Evolutionary conservation across 345 rosid genomes (phyloP), one percentile per base, ranked within the genome.

Genomic region (Ceriops decandra): DNA sequence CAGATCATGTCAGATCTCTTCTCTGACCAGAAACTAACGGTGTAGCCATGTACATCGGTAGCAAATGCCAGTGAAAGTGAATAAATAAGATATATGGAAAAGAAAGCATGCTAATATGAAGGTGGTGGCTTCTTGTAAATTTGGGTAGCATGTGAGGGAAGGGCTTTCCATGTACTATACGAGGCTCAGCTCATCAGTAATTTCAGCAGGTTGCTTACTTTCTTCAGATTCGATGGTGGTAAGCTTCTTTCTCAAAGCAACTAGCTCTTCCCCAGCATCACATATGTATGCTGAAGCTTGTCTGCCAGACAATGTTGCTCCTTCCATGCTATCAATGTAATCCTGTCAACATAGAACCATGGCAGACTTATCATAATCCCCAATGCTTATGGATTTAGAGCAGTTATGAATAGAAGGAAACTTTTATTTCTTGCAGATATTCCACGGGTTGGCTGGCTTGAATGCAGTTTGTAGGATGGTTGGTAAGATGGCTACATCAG

Each of bases 261-360:
- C 80, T 47, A 95, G 76, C 65, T 86, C 97, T 77, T 91, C 91
- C 60, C 99, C 96, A 0, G 93, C 91, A 38, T 83, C 75, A 69
- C 99, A 91, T 49, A 95, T 77, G 67, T 84, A 95, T 28, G 99
- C 88, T 4, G 99, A 86, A 62, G 96, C 88, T 76, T 91, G 97
- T 72, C 99, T 88, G 11, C 99, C 99, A 0, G 99, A 91, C 68
- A 95, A 63, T 2, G 99, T 91, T 5, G 99, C 99, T 46, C 96
- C 97, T 79, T 95, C 99, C 99, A 90, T 95, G 68, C 97, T 95
- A 76, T 95, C 99, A 74, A 95, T 91, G 82, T 95, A 95, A 74
- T 95, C 99, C 99, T 91, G 87, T 26, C 46, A 61, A 67, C 52
- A 24, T 6, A 22, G 36, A 65, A 47, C 19, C 15, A 35, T 20